Percentiles rank a stretch among this genome's conserved stretches.
Evolutionary conservation across 768 basidiomycete species (phyloP).

Genomic region (Sistotremastrum niveocremeum): DNA sequence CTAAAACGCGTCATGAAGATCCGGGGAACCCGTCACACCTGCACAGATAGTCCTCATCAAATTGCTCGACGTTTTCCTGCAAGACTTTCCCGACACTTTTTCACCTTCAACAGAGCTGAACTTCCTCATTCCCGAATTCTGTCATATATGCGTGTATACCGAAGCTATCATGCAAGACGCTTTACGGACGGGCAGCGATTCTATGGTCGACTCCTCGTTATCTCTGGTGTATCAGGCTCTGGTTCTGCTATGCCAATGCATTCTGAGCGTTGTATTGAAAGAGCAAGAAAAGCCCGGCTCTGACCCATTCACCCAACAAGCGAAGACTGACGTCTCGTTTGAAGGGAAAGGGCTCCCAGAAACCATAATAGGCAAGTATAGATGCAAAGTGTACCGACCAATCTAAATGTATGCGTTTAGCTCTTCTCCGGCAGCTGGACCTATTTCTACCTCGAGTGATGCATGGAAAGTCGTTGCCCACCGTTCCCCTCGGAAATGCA

Average conservation of each 20-base stretch:
- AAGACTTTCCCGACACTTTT: conserved; percentile 31
- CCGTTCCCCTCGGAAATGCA: not conserved
- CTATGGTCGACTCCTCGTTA: too few species aligned
- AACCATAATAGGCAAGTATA: conserved; percentile 10
- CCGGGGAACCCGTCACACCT: conserved; percentile 63
- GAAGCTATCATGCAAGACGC: too few species aligned
- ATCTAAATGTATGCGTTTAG: conserved; percentile 22
- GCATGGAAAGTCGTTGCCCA: conserved; percentile 48
- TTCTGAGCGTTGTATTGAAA: conserved; percentile 48
- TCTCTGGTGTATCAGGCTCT: conserved; percentile 50
- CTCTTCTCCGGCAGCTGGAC: conserved; percentile 61
- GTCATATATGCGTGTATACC: too few species aligned
- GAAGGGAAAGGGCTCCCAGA: conserved; percentile 3
- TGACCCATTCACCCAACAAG: conserved; percentile 22
- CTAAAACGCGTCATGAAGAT: conserved; percentile 21
- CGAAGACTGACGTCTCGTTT: conserved; percentile 17
- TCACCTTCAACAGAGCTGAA: conserved; percentile 31
- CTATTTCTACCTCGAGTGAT: conserved; percentile 75
- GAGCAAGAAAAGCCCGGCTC: conserved; percentile 23
- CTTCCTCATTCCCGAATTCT: conserved; percentile 53
- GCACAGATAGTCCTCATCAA: conserved; percentile 83
- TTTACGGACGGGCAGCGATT: too few species aligned
- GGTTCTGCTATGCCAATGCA: conserved; percentile 65
- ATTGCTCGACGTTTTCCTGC: conserved; percentile 73
- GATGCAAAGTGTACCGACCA: conserved; percentile 9